Evolutionary conservation across 257 asterid species (phyloP), one percentile per base, ranked within the genome.

Genomic region (Capsicum chinense): DNA sequence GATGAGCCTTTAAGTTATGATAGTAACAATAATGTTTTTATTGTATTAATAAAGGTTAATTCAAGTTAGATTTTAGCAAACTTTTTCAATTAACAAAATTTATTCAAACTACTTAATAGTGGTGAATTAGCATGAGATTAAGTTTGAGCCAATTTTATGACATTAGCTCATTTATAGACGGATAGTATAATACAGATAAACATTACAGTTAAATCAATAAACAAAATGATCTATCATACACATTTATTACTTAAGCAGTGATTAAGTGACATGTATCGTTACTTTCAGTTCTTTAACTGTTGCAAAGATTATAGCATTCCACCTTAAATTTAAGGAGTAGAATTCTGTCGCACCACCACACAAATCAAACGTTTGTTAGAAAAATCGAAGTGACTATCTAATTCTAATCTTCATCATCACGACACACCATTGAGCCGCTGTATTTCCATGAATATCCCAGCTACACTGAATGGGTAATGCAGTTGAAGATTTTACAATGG

Each of bases 401-500:
- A 15, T 63, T 63, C 39, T 63, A 21, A 63, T 21, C 7, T 64
- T 64, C 44, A 63, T 21, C 37, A 63, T 19, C 15, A 63, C 3
- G 21, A 63, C 42, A 63, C 42, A 21, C 70, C 70, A 33, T 21
- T 63, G 70, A 63, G 16, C 47, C 71, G 6, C 73, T 2, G 5
- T 44, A 33, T 33, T 12, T 33, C 73, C 73, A 66, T 12, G 73
- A 66, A 4, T 64, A 64, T 12, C 47, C 47, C 71, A 64, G 71
- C 71, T 64, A 64, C 12, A 64, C 73, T 66, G 73, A 7, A 13
- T 13, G 52, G 48, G 26, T 37, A 7, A 6, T 39, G 54, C 54
- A 68, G 54, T 68, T 68, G 54, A 68, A 39, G 26, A 68, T 68
- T 26, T 15, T 37, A n/a, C 78, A 37, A 17, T 68, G 78, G 78